Base-by-base conservation (phyloP, 2,329 filamentous ascomycete species). In the Cordyceps javanica region DNA sequence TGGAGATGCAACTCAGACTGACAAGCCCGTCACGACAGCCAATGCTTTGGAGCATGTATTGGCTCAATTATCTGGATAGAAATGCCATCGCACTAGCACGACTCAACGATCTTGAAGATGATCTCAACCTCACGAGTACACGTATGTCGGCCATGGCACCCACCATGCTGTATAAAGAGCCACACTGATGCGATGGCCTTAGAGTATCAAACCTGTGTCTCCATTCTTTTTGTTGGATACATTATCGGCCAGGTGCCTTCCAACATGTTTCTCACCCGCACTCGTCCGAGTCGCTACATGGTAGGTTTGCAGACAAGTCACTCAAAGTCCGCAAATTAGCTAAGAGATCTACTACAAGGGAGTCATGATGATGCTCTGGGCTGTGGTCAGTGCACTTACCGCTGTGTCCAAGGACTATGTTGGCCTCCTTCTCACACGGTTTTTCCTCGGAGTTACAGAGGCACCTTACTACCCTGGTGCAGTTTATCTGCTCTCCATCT, bases 381-480 rank as follows among this genome's bases (percentile, higher is more conserved):
- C 78, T 16, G 55, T 73, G 2, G 72, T 78, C 60, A 75, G 76
- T 1, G 70, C 76, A 34, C 62, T 77, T 6, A 79, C 80, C 55
- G 77, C 75, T 13, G 74, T 75, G 0, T 70, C 74, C 5, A 76
- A 73, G 25, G 73, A 74, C 62, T 83, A 80, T 57, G 76, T 70
- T 0, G 75, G 77, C 1, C 73, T 82, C 19, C 68, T 83, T 4
- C 70, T 75, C 0, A 71, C 80, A 1, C 71, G 79, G 2, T 71
- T 81, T 5, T 63, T 80, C 10, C 67, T 80, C 1, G 67, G 66
- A 5, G 71, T 77, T 11, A 68, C 69, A 14, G 80, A 83, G 66
- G 79, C 79, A 0, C 79, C 78, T 0, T 82, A 80, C 67, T 79
- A 78, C 52, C 74, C 77, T 0, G 77, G 78, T 0, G 74, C 76